Evolutionary conservation across 2,329 filamentous ascomycete species (phyloP), one percentile per base, ranked within the genome.

Genomic region (Aciculosporium take): DNA sequence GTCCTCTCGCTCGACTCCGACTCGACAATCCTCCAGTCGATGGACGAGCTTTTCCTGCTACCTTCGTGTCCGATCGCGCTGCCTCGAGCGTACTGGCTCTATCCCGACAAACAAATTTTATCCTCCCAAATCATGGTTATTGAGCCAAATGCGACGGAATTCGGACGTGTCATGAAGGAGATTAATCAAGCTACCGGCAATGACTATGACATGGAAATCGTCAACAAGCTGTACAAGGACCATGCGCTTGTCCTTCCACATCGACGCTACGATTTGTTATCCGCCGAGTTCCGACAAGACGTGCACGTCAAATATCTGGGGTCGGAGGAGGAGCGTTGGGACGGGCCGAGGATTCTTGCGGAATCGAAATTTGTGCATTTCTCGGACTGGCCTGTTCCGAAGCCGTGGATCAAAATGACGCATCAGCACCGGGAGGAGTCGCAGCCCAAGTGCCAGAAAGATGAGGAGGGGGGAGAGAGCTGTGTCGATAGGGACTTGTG

Each of bases 41-140:
- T 85, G 66, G 81, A 86, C 49, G 79, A 84, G 41, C 66, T 85
- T 0, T 86, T 86, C 59, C 68, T 80, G 23, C 63, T 81, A 1
- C 81, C 81, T 0, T 55, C 62, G 1, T 67, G 71, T 1, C 63
- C 71, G 1, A 68, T 81, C 4, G 79, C 79, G 3, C 79, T 84
- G 71, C 78, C 81, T 1, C 72, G 76, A 25, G 81, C 81, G 7
- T 84, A 85, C 56, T 85, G 81, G 81, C 63, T 76, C 1, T 64
- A 72, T 5, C 71, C 71, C 0, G 61, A 67, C 1, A 63, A 62
- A 7, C 65, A 66, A 46, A 65, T 67, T 2, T 64, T 84, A 9
- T 74, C 76, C 0, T 74, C 73, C 0, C 65, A 75, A 4, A 53
- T 81, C 15, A 65, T 79, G 50, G 66, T 81, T 2, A 59, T 80